A percentile compares a stretch with the other conserved stretches of the same genome.
Evolutionary conservation across 495 filamentous ascomycete species (phyloP).

Genomic region (Lepidopterella palustris): DNA sequence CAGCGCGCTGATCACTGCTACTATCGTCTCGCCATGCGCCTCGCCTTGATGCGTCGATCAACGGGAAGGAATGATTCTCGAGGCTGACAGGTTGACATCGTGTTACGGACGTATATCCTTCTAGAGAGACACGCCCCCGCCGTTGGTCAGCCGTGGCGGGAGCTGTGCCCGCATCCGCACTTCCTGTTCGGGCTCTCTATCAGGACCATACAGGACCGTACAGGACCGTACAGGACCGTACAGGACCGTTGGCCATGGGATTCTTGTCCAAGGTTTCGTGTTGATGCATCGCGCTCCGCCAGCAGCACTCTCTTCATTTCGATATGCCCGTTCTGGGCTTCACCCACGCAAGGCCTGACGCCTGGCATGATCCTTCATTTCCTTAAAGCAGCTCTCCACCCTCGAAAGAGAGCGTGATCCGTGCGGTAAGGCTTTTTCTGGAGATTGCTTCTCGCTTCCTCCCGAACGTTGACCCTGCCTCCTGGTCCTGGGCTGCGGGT

Average conservation of each 20-base stretch:
- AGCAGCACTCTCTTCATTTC: slow-evolving; percentile 28
- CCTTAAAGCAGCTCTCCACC: slow-evolving; percentile 5
- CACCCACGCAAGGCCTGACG: slow-evolving; percentile 17
- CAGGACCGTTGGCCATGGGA: not conserved
- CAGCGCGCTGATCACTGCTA: slow-evolving; percentile 15
- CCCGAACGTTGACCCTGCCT: slow-evolving; percentile 27
- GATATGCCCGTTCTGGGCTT: slow-evolving; percentile 17
- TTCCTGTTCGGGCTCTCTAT: slow-evolving; percentile 12
- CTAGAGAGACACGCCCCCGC: slow-evolving; percentile 5
- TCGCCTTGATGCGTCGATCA: slow-evolving; percentile 22
- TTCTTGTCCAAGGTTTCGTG: slow-evolving; percentile 11
- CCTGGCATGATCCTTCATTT: slow-evolving; percentile 27
- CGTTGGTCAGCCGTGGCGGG: slow-evolving; percentile 11
- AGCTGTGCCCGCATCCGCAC: slow-evolving; percentile 12
- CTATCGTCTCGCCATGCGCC: slow-evolving; percentile 25
- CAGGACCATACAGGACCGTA: not conserved
- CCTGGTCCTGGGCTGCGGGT: slow-evolving; percentile 17
- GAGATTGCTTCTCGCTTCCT: slow-evolving; percentile 25
- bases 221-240: not conserved
- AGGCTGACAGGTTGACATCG: slow-evolving; percentile 28
- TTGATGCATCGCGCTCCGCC: slow-evolving; percentile 26
- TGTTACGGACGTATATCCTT: slow-evolving; percentile 13
- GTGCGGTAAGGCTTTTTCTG: slow-evolving; percentile 27
- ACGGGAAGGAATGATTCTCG: slow-evolving; percentile 9
- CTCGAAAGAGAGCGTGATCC: slow-evolving; percentile 17